Evolutionary conservation across 805 yeast species (phyloP), one percentile per base, ranked within the genome.

Genomic region (Metschnikowia noctiluminum): DNA sequence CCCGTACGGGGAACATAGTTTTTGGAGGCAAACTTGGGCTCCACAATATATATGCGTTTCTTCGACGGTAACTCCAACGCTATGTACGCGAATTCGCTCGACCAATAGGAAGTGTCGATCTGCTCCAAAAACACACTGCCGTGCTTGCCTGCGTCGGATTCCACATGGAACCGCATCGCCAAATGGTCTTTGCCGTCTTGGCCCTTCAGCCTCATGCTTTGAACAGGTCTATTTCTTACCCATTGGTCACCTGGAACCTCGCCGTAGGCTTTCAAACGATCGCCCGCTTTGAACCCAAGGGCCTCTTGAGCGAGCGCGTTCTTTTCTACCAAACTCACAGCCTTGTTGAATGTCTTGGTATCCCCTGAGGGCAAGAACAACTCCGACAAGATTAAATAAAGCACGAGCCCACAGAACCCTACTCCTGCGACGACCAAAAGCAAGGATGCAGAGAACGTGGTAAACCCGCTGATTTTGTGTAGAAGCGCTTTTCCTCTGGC

Each of bases 331-430:
- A 87, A 69, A 11, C 80, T 78, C 31, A 90, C 90, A 2, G 96
- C 95, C 57, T 89, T 80, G 69, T 91, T 90, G 73, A 91, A 91
- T 2, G 95, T 81, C 55, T 85, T 87, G 0, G 96, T 91, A 62
- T 91, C 97, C 26, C 96, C 96, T 1, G 95, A 85, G 9, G 97
- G 97, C 42, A 91, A 78, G 55, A 89, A 81, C 31, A 91, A 69
- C 63, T 91, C 97, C 10, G 85, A 75, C n/a, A 86, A 77, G 21
- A 90, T 79, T 53, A 89, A 76, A 64, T 88, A 91, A 8, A 88
- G 73, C 16, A 90, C 77, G 80, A 49, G 84, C 65, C 40, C 83
- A 0, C 92, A 81, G 8, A 87, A 71, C 13, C 87, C 89, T 2
- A 82, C 62, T 2, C 90, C 90, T 3, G 86, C 88, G 9, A 85